Evolutionary conservation across 257 asterid species (phyloP).

Genomic region (Datura wrightii): DNA sequence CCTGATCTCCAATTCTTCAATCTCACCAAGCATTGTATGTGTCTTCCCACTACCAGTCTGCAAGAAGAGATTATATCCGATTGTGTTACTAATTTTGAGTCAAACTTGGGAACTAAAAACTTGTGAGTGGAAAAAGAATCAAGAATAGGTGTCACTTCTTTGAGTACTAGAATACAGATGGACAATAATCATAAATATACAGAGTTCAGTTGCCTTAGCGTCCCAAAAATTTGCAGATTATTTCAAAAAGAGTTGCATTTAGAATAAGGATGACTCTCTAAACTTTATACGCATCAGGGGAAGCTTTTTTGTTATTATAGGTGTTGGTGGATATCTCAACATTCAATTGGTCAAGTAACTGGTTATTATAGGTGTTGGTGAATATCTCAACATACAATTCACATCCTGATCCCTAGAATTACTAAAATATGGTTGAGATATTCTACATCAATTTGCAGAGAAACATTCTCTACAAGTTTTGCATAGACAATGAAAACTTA

Average conservation of each 20-base stretch:
- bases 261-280: background rate
- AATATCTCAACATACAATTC: conserved; percentile 7
- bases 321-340: background rate
- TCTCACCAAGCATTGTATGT: conserved; percentile 94
- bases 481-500: background rate
- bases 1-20: conserved; percentile 71
- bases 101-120: conserved; percentile 20
- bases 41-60: conserved; percentile 99
- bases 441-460: background rate
- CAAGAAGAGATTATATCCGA: conserved; percentile 34
- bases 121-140: conserved; percentile 1
- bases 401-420: background rate
- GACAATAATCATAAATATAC: background rate
- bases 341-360: background rate
- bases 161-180: background rate
- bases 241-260: background rate
- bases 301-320: background rate
- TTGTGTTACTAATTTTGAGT: conserved; percentile 23
- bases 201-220: background rate
- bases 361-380: background rate
- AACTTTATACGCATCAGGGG: background rate
- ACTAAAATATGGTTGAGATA: background rate
- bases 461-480: background rate
- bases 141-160: background rate
- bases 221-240: background rate